These are phyloP conservation scores for Arxiozyma slooffiae DNA, from an alignment of 1,139 yeast species.

Conservation along the genomic window DNA sequence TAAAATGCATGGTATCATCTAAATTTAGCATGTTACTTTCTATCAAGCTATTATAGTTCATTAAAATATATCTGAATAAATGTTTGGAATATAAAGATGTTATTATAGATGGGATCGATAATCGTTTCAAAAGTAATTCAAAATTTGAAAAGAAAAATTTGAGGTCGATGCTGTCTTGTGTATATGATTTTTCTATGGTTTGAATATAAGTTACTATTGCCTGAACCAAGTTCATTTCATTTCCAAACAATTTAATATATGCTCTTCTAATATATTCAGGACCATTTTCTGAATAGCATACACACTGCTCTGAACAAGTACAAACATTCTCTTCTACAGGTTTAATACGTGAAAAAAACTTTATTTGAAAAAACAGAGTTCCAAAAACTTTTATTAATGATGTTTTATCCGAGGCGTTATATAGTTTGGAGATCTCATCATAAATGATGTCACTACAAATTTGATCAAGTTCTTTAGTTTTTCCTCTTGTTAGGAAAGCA, in stretches of 20 bases:
- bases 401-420: neutral
- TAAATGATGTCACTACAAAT: neutral
- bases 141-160: neutral
- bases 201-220: neutral
- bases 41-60: neutral
- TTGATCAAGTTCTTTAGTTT: neutral
- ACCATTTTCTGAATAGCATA: neutral
- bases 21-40: neutral
- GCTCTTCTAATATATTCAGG: neutral
- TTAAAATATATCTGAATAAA: constrained; percentile 1
- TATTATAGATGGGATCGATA: neutral
- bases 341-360: neutral
- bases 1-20: neutral
- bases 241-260: constrained; percentile 1
- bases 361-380: neutral
- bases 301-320: neutral
- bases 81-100: neutral
- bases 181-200: neutral
- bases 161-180: neutral
- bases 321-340: neutral
- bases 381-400: neutral
- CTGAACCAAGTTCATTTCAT: constrained; percentile 2
- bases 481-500: neutral
- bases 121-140: neutral
- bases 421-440: neutral